Evolutionary conservation across 2,329 filamentous ascomycete species (phyloP).

Genomic region (Blastomyces gilchristii): DNA sequence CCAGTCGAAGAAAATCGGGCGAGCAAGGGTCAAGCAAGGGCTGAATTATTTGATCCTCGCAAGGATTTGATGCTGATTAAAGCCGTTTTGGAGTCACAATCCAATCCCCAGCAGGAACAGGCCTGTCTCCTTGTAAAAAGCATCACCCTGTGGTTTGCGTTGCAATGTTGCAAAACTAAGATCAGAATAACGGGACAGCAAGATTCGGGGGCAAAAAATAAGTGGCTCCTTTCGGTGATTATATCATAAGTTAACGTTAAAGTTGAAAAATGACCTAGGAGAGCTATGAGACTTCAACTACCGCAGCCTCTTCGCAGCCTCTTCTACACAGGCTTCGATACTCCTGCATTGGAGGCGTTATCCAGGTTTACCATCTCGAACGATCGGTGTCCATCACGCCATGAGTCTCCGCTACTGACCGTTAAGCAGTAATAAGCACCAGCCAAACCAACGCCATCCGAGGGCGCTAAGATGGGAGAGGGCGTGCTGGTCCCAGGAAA

Average conservation of each 20-base stretch:
- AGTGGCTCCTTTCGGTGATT: too few species aligned
- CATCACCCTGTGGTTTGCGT: too few species aligned
- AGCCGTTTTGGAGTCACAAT: too few species aligned
- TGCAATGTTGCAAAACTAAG: too few species aligned
- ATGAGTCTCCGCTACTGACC: not conserved
- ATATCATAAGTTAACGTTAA: too few species aligned
- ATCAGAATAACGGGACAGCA: too few species aligned
- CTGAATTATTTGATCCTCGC: not conserved
- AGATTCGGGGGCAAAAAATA: too few species aligned
- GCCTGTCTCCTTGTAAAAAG: too few species aligned
- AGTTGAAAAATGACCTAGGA: too few species aligned
- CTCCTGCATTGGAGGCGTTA: not conserved
- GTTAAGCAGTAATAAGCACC: not conserved
- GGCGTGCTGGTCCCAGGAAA: not conserved
- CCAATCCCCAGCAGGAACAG: too few species aligned
- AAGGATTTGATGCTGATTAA: not conserved
- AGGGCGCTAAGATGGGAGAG: not conserved
- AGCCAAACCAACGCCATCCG: not conserved
- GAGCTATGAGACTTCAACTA: too few species aligned
- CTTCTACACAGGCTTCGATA: not conserved
- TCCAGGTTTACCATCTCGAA: not conserved
- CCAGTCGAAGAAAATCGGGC: not conserved
- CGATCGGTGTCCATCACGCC: not conserved
- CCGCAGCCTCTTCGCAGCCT: too few species aligned
- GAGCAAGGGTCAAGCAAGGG: not conserved